Evolutionary conservation across 192 early-diverging fungal species (phyloP), one percentile per base, ranked within the genome.

Genomic region (Backusella circina): DNA sequence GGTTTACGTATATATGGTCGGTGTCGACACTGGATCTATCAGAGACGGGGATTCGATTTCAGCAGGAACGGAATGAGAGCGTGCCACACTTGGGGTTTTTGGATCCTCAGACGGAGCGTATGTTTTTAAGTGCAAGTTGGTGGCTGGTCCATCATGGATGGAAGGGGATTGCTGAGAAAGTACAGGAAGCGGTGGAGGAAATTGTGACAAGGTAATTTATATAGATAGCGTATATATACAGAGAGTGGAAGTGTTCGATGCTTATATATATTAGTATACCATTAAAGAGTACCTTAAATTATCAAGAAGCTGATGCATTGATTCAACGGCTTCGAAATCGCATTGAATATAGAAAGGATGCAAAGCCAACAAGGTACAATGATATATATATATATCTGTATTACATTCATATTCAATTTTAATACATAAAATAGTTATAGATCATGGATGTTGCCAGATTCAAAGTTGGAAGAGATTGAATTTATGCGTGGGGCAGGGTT

Each of bases 141-240:
- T 98, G 93, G 90, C 83, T 99, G 33, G 75, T 99, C 71, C 92
- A 98, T 76, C 86, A 89, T 67, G 97, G 97, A 0, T 96, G 95
- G 93, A 91, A 86, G 73, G 77, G 82, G 57, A 86, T 89, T 74
- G 89, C 92, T 73, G 86, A 84, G 26, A 80, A 84, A 47, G 90
- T 98, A 31, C 78, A 85, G 23, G 74, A 79, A 13, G 93, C 92
- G 2, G 90, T 95, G n/a, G 87, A 94, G 69, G 81, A 88, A 23
- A 77, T 86, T 31, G 64, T 93, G 61, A 85, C 84, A 67, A 77
- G 84, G 90, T 94, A 84, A 47, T 26, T 3, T 3, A 2, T 3
- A 41, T 41, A 37, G 18, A 33, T 70, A 74, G 50, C 61, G 81
- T 28, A 77, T 74, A 50, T 69, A 82, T 28, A 69, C 72, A 3